phyloP scores from a whole-genome alignment of 352 stramenopile species.

The Globisporangium camurandrum region DNA sequence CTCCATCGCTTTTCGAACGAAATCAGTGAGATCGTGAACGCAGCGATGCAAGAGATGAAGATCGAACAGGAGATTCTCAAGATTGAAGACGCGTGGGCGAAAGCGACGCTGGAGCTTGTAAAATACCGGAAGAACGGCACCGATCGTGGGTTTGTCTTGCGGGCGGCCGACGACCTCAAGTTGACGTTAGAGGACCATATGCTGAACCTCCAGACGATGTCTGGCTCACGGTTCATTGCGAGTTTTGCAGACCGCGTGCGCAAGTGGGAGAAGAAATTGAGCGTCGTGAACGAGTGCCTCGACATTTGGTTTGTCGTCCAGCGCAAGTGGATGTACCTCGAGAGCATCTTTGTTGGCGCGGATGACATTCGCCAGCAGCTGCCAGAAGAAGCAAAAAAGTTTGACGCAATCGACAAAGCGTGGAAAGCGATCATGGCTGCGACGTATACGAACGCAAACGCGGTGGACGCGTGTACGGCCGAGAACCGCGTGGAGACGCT shows the following conservation, averaged over 20 bases:
- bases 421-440: slow-evolving; percentile 91
- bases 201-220: slow-evolving; percentile 88
- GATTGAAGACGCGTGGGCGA: slow-evolving; percentile 89
- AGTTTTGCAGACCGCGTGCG: slow-evolving; percentile 87
- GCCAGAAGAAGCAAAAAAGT: slow-evolving; percentile 91
- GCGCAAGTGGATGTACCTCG: slow-evolving; percentile 94
- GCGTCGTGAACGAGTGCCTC: slow-evolving; percentile 87
- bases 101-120: slow-evolving; percentile 83
- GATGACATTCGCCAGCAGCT: slow-evolving; percentile 93
- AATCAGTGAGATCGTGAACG: slow-evolving; percentile 92
- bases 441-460: slow-evolving; percentile 90
- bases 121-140: slow-evolving; percentile 92
- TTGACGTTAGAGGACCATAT: slow-evolving; percentile 83
- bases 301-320: slow-evolving; percentile 93
- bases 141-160: slow-evolving; percentile 75
- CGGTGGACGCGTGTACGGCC: slow-evolving; percentile 83
- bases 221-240: slow-evolving; percentile 86
- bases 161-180: slow-evolving; percentile 80
- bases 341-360: slow-evolving; percentile 91
- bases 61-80: slow-evolving; percentile 92
- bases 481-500: slow-evolving; percentile 88
- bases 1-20: slow-evolving; percentile 83
- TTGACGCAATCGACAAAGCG: slow-evolving; percentile 89
- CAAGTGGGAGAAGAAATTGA: slow-evolving; percentile 88
- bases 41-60: slow-evolving; percentile 91